Base-by-base conservation (phyloP, 345 rosid genomes). In the Eutrema heterophyllum region DNA sequence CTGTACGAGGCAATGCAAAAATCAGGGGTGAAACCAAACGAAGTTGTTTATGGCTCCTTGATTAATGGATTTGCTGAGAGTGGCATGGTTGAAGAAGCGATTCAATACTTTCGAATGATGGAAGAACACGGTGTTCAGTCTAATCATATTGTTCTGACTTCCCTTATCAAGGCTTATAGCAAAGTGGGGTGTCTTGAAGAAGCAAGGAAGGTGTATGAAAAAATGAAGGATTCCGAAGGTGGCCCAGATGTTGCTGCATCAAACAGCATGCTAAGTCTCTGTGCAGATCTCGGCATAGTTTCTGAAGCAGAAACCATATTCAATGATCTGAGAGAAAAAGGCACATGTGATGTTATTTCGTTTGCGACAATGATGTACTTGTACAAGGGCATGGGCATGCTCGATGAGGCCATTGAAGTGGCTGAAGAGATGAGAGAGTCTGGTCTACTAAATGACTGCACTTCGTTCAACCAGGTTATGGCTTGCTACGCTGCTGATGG, bases 361-460 rank as follows among this genome's bases (percentile, higher is more conserved):
- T 90, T 82, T 75, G 91, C 90, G 14, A 80, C 85, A 43, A 93
- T 93, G 97, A 93, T 93, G 92, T 80, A 81, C 65, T 71, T 89
- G 54, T 93, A 90, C 80, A 91, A 87, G 81, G 83, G 75, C 55
- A 85, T 87, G 92, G 93, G 90, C 16, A 87, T 93, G 97, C 86
- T 90, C 38, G 96, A 90, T 10, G 83, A 89, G 73, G 93, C 96
- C 4, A 83, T 90, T 65, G 86, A 85, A 79, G 84, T 90, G 79
- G 96, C 92, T 10, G 91, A 93, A 78, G 93, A 90, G 82, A 87
- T 89, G 97, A 93, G 82, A n/a, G n/a, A 71, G 66, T 88, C 89
- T 1, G 89, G 86, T 57, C 73, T 89, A 29, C 78, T 89, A 26
- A 79, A 68, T 46, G 95, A 93, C 79, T 81, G 83, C 51, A 61